phyloP scores from a whole-genome alignment of 768 basidiomycete genomes.

The Mycena sanguinolenta region DNA sequence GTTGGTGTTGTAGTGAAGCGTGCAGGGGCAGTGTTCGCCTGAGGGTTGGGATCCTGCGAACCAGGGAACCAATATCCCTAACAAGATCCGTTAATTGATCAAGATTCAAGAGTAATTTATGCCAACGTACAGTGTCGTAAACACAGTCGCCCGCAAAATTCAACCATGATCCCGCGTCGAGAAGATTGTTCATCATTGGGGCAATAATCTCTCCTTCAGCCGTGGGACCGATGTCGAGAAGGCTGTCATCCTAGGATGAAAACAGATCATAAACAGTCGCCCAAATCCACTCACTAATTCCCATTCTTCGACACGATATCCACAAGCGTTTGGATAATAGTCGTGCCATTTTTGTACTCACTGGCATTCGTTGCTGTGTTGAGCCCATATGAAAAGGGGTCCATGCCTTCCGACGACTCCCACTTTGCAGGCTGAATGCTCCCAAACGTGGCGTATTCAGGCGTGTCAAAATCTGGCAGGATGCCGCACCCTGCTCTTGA shows the following conservation, averaged over 20 bases:
- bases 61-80: constrained; percentile 65
- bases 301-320: constrained; percentile 75
- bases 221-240: constrained; percentile 67
- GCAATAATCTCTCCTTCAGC: constrained; percentile 67
- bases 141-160: constrained; percentile 64
- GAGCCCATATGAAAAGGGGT: constrained; percentile 65
- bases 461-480: constrained; percentile 67
- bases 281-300: constrained; percentile 59
- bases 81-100: not conserved
- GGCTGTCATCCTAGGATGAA: constrained; percentile 42
- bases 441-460: constrained; percentile 65
- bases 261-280: not conserved
- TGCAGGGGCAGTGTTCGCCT: constrained; percentile 43
- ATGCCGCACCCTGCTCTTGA: constrained; percentile 57
- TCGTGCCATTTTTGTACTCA: constrained; percentile 63
- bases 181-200: constrained; percentile 61
- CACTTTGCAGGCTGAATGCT: constrained; percentile 62
- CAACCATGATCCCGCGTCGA: constrained; percentile 67
- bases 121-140: constrained; percentile 61
- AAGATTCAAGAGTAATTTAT: not conserved
- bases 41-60: constrained; percentile 52
- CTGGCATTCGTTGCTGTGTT: constrained; percentile 56
- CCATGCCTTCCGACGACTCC: constrained; percentile 74
- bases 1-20: constrained; percentile 64
- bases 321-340: constrained; percentile 64